Base-by-base conservation (phyloP, 1,139 yeast species). In the Suhomyces maxii region DNA sequence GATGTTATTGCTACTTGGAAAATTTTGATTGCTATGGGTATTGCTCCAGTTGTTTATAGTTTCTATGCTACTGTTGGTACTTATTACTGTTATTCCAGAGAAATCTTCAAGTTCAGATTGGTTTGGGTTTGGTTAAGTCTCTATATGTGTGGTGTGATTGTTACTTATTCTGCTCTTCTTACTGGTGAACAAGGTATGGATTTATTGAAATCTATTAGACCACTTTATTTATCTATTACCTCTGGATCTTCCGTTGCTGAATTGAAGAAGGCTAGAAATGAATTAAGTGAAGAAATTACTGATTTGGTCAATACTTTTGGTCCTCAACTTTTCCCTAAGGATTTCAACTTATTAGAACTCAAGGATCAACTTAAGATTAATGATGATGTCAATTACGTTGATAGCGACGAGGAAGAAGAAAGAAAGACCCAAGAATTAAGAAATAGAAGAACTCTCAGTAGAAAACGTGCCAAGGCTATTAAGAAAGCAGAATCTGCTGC, bases 121-220 rank as follows among this genome's bases (percentile, higher is more conserved):
- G 43, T 68, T 34, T 59, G 66, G 49, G 68, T 80, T 28, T 83
- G 84, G 71, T 39, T 73, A 18, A 59, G 67, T 4, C 71, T 82
- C 42, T 81, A 83, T 60, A 54, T 79, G 37, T 66, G 80, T 42
- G 81, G 93, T 48, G 89, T 86, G 0, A 63, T 79, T 35, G 82
- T 91, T 26, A 88, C 97, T 1, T 91, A 89, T 63, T 83, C 96
- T 23, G 96, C 98, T 0, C 74, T 93, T 53, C 76, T 88, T 25
- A 83, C 90, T 45, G 98, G 99, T 43, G 99, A 93, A 61, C 88
- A 86, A 53, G 98, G 99, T 18, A 76, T 89, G 80, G 98, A 93
- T 62, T 74, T 89, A 42, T 80, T 86, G 65, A 89, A 90, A 61
- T 84, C 95, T 6, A 69, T 91, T 51, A 77, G 90, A 53, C 97